These are phyloP conservation scores for Alternaria ethzedia DNA, from an alignment of 2,329 filamentous ascomycete species.

Conservation along the genomic window DNA sequence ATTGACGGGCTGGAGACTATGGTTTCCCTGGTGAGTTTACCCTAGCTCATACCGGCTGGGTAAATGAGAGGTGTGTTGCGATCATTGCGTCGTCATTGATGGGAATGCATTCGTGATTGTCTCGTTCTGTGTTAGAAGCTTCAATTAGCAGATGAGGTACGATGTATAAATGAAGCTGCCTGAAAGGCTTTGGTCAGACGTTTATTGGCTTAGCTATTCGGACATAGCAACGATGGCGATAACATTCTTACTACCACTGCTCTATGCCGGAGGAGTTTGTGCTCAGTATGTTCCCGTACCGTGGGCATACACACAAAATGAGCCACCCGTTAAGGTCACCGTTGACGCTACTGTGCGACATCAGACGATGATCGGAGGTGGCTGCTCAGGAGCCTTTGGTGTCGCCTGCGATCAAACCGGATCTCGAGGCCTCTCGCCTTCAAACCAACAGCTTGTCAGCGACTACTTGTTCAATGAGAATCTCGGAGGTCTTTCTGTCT, in stretches of 20 bases:
- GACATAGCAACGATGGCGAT: background rate
- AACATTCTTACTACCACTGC: background rate
- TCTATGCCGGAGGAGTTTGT: background rate
- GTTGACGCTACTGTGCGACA: constrained; percentile 5
- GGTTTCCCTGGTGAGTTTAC: background rate
- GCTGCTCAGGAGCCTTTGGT: constrained; percentile 13
- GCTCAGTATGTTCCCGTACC: constrained; percentile 8
- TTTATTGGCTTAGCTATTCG: background rate
- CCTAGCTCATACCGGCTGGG: background rate
- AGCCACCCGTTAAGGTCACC: background rate
- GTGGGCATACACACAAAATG: constrained; percentile 5
- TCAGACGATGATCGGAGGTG: constrained; percentile 13
- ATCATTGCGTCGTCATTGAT: background rate
- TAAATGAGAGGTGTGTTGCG: background rate
- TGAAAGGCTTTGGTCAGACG: no score
- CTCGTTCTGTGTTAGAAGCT: background rate
- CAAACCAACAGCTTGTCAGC: constrained; percentile 47
- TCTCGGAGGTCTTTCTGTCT: constrained; percentile 51
- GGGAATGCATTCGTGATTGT: background rate
- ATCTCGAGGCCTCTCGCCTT: constrained; percentile 26
- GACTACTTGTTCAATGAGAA: constrained; percentile 53
- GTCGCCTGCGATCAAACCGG: constrained; percentile 15
- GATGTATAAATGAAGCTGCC: background rate
- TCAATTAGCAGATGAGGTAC: background rate
- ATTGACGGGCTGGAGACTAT: background rate